A percentile compares a stretch with the other conserved stretches of the same genome.
Evolutionary conservation across 2,329 filamentous ascomycete species (phyloP).

Genomic region (Raffaelea deltoideospora): DNA sequence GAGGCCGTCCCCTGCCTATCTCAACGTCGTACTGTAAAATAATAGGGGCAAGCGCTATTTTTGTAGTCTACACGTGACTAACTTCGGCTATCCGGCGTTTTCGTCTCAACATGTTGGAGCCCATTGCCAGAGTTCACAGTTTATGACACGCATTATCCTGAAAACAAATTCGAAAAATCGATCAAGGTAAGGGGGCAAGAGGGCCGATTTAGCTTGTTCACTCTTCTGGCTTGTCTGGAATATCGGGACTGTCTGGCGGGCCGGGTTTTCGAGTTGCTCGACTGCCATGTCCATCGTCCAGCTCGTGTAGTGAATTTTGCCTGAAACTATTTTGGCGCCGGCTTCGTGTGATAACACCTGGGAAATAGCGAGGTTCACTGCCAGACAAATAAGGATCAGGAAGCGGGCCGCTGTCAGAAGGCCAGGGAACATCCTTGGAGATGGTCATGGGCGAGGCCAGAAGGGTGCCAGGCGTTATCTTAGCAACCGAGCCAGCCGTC

Average conservation of each 20-base stretch:
- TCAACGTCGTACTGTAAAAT: no score
- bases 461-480: neutral
- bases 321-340: constrained; percentile 27
- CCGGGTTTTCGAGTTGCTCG: neutral
- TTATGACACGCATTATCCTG: no score
- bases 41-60: no score
- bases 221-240: neutral
- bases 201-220: neutral
- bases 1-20: no score
- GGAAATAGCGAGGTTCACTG: constrained; percentile 55
- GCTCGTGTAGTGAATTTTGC: constrained; percentile 22
- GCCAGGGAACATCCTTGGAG: constrained; percentile 16
- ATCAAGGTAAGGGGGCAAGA: no score
- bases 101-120: no score
- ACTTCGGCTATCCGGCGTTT: no score
- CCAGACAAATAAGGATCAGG: constrained; percentile 33
- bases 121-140: no score
- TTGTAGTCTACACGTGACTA: no score
- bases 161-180: no score
- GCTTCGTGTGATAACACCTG: constrained; percentile 47
- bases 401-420: constrained; percentile 15
- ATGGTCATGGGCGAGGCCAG: constrained; percentile 4
- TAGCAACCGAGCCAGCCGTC: constrained; percentile 2
- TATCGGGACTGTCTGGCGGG: neutral
- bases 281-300: constrained; percentile 12